A percentile compares a stretch with the other conserved stretches of the same genome.
Conservation (phyloP, 768 basidiomycete genomes). For the Mycena floridula region DNA sequence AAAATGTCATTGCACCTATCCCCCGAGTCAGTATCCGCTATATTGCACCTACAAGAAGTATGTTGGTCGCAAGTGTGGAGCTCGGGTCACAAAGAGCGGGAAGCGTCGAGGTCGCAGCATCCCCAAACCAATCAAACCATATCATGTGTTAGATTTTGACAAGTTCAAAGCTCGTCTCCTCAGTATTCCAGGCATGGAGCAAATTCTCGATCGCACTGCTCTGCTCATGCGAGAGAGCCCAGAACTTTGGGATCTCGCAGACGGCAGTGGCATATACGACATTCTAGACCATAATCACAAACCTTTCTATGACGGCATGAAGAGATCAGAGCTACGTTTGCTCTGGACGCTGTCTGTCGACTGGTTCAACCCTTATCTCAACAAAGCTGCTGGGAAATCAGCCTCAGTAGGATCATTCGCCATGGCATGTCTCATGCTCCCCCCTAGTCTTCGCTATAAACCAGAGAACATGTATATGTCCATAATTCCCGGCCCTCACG, state of each 20-base stretch:
- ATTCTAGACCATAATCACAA: constrained; percentile 19
- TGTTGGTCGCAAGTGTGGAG: neutral
- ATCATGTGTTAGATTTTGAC: neutral
- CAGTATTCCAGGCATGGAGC: neutral
- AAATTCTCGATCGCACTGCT: neutral
- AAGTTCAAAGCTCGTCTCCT: neutral
- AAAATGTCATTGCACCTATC: neutral
- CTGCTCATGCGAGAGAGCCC: neutral
- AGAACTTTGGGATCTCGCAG: constrained; percentile 20
- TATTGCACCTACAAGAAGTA: neutral
- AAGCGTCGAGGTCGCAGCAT: neutral
- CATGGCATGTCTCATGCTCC: constrained; percentile 29
- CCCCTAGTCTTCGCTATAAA: constrained; percentile 21
- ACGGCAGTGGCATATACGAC: constrained; percentile 17
- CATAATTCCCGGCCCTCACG: constrained; percentile 28
- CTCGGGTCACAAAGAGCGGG: neutral
- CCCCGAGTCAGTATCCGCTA: neutral
- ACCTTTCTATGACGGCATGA: constrained; percentile 12
- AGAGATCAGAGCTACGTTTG: constrained; percentile 17
- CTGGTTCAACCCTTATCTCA: constrained; percentile 29
- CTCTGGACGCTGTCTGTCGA: constrained; percentile 26
- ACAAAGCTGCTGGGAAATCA: constrained; percentile 20
- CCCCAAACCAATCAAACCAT: neutral
- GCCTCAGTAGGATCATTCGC: constrained; percentile 21
- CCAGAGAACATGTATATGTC: constrained; percentile 35